Evolutionary conservation across 805 yeast species (phyloP).

Genomic region (Nakazawaea ishiwadae): DNA sequence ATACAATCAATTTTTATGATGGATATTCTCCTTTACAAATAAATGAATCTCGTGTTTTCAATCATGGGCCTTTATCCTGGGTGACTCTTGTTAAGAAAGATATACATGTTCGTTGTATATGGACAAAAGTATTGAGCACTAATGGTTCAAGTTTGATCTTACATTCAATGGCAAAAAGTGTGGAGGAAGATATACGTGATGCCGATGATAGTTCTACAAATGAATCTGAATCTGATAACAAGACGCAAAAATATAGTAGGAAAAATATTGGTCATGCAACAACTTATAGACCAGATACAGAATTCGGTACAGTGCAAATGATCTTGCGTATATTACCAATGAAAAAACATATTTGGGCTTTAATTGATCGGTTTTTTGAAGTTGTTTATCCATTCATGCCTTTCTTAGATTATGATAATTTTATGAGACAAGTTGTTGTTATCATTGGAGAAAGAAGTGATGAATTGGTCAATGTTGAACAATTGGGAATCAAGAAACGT

Average conservation of each 20-base stretch:
- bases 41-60: conserved; percentile 36
- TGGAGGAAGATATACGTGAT: conserved; percentile 7
- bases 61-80: conserved; percentile 53
- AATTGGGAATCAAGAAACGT: conserved; percentile 17
- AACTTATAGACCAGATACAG: conserved; percentile 16
- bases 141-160: conserved; percentile 6
- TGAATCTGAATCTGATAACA: not conserved
- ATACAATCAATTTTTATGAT: conserved; percentile 34
- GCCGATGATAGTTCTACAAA: conserved; percentile 4
- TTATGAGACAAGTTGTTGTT: conserved; percentile 23
- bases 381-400: conserved; percentile 46
- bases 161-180: not conserved
- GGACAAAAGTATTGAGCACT: conserved; percentile 19
- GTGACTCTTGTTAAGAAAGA: conserved; percentile 45
- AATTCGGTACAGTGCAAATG: conserved; percentile 20
- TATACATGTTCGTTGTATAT: conserved; percentile 28
- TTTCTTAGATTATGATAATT: conserved; percentile 34
- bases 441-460: conserved; percentile 29
- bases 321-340: conserved; percentile 34
- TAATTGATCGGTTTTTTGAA: conserved; percentile 36
- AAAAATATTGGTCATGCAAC: not conserved
- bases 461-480: conserved; percentile 12
- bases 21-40: conserved; percentile 39
- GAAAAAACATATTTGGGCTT: conserved; percentile 32
- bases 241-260: not conserved